Base-by-base conservation (phyloP, 139 green algal species). In the Yamagishiella unicocca region DNA sequence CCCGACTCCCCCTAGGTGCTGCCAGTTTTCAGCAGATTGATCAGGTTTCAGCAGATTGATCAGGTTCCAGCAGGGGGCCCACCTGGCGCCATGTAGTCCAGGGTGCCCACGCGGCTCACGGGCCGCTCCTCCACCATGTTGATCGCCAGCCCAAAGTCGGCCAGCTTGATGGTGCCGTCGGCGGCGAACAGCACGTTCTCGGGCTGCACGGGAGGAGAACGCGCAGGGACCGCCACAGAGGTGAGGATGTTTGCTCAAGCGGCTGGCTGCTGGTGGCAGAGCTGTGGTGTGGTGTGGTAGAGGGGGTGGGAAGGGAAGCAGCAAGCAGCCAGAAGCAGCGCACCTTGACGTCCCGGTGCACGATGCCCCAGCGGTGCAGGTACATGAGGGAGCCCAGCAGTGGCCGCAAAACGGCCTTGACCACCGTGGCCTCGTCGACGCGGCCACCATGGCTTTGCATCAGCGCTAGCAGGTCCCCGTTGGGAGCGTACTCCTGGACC, bases 111-210 rank as follows among this genome's bases (percentile, higher is more conserved):
- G 0, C 92, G 66, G 33, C 90, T 93, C 42, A 94, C 88, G 33
- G 92, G 90, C n/a, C 88, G 74, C 64, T 94, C 92, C 31, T 92
- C 83, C 31, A 79, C 67, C 38, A 88, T 61, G 67, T 91, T 90
- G 31, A 94, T 92, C 31, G 90, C 90, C 40, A 94, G 92, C 0
- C 92, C 92, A 79, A 94, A 94, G 80, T 95, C 93, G 40, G 85
- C 83, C n/a, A 93, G 43, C 80, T 92, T 91, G 1, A 93, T 71
- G 37, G 64, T 61, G 66, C 84, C 81, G 55, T 82, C 75, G 24
- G 35, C 79, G 27, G 58, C 81, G 35, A 92, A 92, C 46, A 92
- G 50, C 42, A 92, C 74, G 72, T 92, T 92, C 79, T 92, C 89
- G 55, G 83, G 54, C 67, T 70, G 45, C 38, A 61, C 29, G 10